Conservation (phyloP, 202 grass and related monocot genomes). For the Elaeis oleifera region DNA sequence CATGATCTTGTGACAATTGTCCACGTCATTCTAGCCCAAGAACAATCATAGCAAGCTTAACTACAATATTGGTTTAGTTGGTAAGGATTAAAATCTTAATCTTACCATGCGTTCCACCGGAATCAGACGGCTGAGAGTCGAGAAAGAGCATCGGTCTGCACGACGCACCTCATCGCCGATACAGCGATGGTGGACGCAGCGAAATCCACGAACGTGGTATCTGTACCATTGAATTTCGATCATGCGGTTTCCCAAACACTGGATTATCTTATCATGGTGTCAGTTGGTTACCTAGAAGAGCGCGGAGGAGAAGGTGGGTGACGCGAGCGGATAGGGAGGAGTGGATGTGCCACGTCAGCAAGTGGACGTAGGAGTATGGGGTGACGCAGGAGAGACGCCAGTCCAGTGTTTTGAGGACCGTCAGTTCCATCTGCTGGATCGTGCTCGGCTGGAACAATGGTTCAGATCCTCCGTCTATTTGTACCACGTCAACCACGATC, state of each 20-base stretch:
- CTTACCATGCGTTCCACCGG: conserved; percentile 19
- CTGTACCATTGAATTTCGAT: conserved; percentile 16
- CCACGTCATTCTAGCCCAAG: no score
- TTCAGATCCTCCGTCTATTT: conserved; percentile 46
- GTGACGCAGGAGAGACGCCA: conserved; percentile 79
- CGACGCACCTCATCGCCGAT: conserved; percentile 40
- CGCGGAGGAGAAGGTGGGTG: conserved; percentile 43
- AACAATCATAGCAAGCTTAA: no score
- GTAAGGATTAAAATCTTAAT: no score
- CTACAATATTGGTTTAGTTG: no score
- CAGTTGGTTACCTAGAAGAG: conserved; percentile 23
- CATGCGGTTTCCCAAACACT: background rate
- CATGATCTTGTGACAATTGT: no score
- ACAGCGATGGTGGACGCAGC: conserved; percentile 33
- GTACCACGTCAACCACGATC: background rate
- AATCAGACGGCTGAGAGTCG: background rate
- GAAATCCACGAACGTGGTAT: conserved; percentile 38
- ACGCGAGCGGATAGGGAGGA: background rate
- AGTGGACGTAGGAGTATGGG: conserved; percentile 50
- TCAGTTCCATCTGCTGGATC: conserved; percentile 66
- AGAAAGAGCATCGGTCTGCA: background rate
- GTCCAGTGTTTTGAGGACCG: conserved; percentile 62
- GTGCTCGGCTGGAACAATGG: conserved; percentile 32
- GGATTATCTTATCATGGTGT: no score
- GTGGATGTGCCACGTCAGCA: conserved; percentile 10